These are phyloP conservation scores for Yamadazyma laniorum DNA, from an alignment of 805 yeast species.

Conservation along the genomic window DNA sequence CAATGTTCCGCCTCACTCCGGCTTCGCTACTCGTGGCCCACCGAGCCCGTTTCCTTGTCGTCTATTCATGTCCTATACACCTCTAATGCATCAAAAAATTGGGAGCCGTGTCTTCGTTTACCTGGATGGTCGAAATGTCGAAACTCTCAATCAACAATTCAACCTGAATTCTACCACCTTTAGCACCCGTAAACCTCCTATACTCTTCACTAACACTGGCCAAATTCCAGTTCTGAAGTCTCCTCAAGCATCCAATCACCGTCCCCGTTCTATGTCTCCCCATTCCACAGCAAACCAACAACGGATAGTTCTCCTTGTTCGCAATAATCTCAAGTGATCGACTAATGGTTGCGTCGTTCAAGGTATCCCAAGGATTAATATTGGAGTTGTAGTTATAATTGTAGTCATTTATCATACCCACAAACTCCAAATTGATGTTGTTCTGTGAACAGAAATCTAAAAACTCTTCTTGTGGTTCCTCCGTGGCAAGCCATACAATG, in stretches of 20 bases:
- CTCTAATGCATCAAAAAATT: constrained; percentile 8
- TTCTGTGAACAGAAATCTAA: constrained; percentile 75
- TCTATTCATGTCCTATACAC: background rate
- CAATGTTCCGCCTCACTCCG: too few species aligned
- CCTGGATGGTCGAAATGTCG: constrained; percentile 35
- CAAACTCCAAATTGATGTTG: constrained; percentile 74
- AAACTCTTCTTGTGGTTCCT: constrained; percentile 89
- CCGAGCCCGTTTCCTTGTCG: too few species aligned
- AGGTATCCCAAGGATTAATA: constrained; percentile 91
- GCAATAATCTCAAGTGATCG: constrained; percentile 76
- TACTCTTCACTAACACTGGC: constrained; percentile 91
- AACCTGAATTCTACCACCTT: constrained; percentile 90
- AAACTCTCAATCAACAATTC: constrained; percentile 79
- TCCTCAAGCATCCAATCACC: constrained; percentile 87
- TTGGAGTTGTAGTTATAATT: constrained; percentile 45
- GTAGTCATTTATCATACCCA: constrained; percentile 71
- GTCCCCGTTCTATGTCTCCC: constrained; percentile 98
- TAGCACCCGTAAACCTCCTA: constrained; percentile 86
- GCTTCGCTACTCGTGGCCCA: too few species aligned
- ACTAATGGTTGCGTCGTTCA: constrained; percentile 76
- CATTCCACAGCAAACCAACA: constrained; percentile 96
- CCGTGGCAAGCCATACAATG: constrained; percentile 91
- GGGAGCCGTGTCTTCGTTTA: constrained; percentile 23
- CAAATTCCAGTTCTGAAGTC: constrained; percentile 96
- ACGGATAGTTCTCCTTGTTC: constrained; percentile 72